phyloP scores from a whole-genome alignment of 176 grass and related monocot species.

The Tillandsia fasciculata region DNA sequence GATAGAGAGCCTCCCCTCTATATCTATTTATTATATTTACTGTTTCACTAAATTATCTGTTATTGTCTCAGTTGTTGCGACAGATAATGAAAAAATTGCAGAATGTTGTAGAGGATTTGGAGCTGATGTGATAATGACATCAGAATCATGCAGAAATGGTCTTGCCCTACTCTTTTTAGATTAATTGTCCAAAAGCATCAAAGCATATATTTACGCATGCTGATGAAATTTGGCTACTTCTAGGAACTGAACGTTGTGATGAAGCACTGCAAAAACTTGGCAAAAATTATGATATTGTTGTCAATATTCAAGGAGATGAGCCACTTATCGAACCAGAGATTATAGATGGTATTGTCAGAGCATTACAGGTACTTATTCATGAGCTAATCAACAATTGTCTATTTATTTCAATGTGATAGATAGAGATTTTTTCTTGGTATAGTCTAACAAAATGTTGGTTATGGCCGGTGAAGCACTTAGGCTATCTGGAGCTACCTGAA shows the following conservation, averaged over 20 bases:
- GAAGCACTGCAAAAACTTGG: conserved; percentile 75
- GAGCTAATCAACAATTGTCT: background rate
- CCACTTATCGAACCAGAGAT: conserved; percentile 97
- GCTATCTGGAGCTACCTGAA: no score
- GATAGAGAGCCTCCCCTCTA: background rate
- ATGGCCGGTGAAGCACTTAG: no score
- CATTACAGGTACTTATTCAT: conserved; percentile 57
- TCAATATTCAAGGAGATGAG: conserved; percentile 98
- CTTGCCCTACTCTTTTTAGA: conserved; percentile 4
- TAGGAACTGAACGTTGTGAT: conserved; percentile 87
- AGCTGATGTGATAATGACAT: conserved; percentile 96
- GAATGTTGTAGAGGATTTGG: conserved; percentile 95
- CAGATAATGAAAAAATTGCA: conserved; percentile 85
- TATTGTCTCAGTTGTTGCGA: conserved; percentile 55
- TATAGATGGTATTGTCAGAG: conserved; percentile 97
- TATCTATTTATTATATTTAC: background rate
- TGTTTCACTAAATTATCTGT: conserved; percentile 8
- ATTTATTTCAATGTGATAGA: no score
- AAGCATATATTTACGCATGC: background rate
- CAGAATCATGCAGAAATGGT: conserved; percentile 92
- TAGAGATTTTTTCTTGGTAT: no score
- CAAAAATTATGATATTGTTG: conserved; percentile 80
- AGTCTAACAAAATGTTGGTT: no score
- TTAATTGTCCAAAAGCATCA: background rate
- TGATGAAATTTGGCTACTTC: conserved; percentile 9